Percentiles rank a stretch among this genome's conserved stretches.
These are phyloP conservation scores for Pseudopediastrum boryanum DNA, from an alignment of 139 green algal genomes.

Conservation along the genomic window DNA sequence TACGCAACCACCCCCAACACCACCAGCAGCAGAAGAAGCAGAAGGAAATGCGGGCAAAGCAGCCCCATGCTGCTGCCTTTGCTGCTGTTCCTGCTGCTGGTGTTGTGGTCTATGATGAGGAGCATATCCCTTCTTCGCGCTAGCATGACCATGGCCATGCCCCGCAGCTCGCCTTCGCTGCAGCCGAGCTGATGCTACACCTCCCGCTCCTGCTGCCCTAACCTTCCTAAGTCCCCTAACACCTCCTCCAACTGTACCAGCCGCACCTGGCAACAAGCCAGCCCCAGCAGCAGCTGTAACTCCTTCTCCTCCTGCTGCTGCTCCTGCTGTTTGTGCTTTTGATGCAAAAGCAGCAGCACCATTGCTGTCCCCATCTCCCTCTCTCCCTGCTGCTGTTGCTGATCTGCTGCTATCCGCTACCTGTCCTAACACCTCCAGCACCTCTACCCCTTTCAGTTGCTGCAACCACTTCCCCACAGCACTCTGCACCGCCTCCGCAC, in stretches of 20 bases:
- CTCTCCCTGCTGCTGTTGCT: constrained; percentile 2
- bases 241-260: no score
- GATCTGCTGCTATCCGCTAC: constrained; percentile 18
- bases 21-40: background rate
- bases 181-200: constrained; percentile 13
- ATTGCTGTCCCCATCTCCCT: background rate
- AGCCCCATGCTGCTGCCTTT: background rate
- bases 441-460: background rate
- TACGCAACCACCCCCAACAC: background rate
- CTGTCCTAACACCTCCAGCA: background rate
- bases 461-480: background rate
- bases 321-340: background rate
- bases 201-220: background rate
- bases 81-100: constrained; percentile 14
- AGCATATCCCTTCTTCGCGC: background rate
- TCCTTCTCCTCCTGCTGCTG: background rate
- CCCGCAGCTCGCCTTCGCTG: no score
- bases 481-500: background rate
- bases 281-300: constrained; percentile 1
- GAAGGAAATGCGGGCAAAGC: background rate
- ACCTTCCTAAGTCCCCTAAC: no score
- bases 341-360: background rate
- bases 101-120: background rate
- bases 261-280: background rate
- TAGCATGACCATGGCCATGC: constrained; percentile 4